Evolutionary conservation across 331 rosid genomes (phyloP).

Genomic region (Erythrophleum ivorense): DNA sequence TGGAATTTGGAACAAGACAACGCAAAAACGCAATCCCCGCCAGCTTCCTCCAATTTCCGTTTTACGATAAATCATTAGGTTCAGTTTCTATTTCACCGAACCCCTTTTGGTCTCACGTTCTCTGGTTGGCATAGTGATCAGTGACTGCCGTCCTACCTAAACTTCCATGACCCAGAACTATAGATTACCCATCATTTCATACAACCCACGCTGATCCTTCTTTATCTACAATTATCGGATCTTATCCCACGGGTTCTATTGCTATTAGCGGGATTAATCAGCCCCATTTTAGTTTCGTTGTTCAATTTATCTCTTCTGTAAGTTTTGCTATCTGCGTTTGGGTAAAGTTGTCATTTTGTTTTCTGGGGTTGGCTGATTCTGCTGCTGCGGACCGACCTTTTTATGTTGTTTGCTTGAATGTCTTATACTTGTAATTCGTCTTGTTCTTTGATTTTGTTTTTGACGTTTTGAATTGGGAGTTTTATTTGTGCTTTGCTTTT

Average conservation of each 20-base stretch:
- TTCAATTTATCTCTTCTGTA: slow-evolving; percentile 34
- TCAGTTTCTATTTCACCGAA: slow-evolving; percentile 5
- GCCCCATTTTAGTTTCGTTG: slow-evolving; percentile 25
- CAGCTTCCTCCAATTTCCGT: slow-evolving; percentile 23
- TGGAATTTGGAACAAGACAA: not conserved
- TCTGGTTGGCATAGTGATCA: slow-evolving; percentile 12
- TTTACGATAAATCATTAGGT: not conserved
- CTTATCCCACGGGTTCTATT: slow-evolving; percentile 31
- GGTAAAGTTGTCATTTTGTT: slow-evolving; percentile 23
- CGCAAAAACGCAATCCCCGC: slow-evolving; percentile 21
- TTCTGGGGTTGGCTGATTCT: slow-evolving; percentile 29
- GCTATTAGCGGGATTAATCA: not conserved
- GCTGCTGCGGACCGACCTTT: not conserved
- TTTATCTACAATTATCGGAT: not conserved
- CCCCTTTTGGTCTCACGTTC: slow-evolving; percentile 19
- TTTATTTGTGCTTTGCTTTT: slow-evolving; percentile 21
- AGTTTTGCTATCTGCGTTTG: slow-evolving; percentile 26
- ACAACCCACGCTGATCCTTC: not conserved
- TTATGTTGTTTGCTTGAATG: slow-evolving; percentile 1
- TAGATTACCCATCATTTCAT: not conserved
- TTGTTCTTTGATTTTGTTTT: not conserved
- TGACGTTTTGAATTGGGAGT: no score
- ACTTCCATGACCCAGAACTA: slow-evolving; percentile 12
- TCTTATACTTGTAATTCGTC: not conserved
- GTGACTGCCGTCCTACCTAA: slow-evolving; percentile 8